Evolutionary conservation across 2,329 filamentous ascomycete genomes (phyloP).

Genomic region (Scleromitrula shiraiana): DNA sequence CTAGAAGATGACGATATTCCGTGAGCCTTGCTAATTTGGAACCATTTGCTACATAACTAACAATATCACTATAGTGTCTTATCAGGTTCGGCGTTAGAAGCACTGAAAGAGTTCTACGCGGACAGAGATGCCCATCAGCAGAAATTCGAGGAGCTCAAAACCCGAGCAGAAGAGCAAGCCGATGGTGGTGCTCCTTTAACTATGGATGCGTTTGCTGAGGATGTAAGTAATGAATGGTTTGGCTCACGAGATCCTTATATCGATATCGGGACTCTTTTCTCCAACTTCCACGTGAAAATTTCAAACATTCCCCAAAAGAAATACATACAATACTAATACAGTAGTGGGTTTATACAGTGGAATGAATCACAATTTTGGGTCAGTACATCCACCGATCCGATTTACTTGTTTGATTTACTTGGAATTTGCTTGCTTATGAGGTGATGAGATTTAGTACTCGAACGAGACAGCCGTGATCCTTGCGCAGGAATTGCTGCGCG

Average conservation of each 20-base stretch:
- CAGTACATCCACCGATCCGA: too few species aligned
- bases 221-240: too few species aligned
- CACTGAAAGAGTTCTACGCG: conserved; percentile 65
- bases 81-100: conserved; percentile 56
- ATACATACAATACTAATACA: background rate
- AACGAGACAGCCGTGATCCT: conserved; percentile 60
- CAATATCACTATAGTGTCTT: conserved; percentile 41
- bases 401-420: background rate
- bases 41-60: background rate
- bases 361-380: conserved; percentile 81
- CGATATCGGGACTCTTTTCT: too few species aligned
- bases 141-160: conserved; percentile 60
- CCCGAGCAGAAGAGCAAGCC: conserved; percentile 49
- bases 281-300: background rate
- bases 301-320: background rate
- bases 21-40: conserved; percentile 5
- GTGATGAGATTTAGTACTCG: conserved; percentile 45
- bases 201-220: conserved; percentile 68
- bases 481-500: conserved; percentile 58
- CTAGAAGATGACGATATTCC: conserved; percentile 17
- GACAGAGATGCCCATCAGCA: conserved; percentile 61
- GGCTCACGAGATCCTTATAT: too few species aligned
- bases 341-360: conserved; percentile 39
- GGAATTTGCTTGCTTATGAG: background rate
- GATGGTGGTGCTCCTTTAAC: conserved; percentile 31